Percentiles rank a stretch among this genome's conserved stretches.
phyloP scores from a whole-genome alignment of 768 basidiomycete genomes.

The Peribolospora baueri region DNA sequence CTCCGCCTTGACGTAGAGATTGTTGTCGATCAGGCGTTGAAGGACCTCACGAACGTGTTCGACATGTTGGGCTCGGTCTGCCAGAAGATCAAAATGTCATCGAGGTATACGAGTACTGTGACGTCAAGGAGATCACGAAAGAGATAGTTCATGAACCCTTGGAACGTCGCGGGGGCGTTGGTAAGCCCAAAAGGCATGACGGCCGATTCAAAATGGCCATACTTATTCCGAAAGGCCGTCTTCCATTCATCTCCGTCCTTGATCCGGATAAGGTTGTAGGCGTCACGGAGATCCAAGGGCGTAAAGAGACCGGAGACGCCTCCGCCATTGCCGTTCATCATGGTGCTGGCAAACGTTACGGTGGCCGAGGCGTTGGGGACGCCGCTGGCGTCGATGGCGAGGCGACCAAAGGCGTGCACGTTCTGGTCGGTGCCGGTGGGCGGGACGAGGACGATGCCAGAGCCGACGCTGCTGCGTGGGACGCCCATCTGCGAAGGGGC shows the following conservation, averaged over 20 bases:
- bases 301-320: no score
- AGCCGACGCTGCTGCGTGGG: no score
- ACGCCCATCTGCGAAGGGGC: no score
- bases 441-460: no score
- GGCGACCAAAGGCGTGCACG: no score
- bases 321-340: no score
- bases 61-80: conserved; percentile 19
- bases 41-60: conserved; percentile 20
- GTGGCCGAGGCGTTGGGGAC: no score
- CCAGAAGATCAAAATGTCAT: no score
- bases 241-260: conserved; percentile 25
- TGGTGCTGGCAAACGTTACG: no score
- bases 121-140: conserved; percentile 22
- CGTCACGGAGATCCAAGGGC: conserved; percentile 23
- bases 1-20: conserved; percentile 19
- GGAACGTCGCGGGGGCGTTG: conserved; percentile 22
- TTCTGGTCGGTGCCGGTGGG: no score
- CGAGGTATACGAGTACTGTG: conserved; percentile 23
- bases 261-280: conserved; percentile 25
- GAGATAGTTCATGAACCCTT: conserved; percentile 25
- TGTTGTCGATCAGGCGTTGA: conserved; percentile 16
- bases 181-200: conserved; percentile 24
- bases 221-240: conserved; percentile 23
- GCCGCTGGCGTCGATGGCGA: no score
- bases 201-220: conserved; percentile 23